Evolutionary conservation across 2,329 filamentous ascomycete genomes (phyloP).

Genomic region (Macroventuria anomochaeta): DNA sequence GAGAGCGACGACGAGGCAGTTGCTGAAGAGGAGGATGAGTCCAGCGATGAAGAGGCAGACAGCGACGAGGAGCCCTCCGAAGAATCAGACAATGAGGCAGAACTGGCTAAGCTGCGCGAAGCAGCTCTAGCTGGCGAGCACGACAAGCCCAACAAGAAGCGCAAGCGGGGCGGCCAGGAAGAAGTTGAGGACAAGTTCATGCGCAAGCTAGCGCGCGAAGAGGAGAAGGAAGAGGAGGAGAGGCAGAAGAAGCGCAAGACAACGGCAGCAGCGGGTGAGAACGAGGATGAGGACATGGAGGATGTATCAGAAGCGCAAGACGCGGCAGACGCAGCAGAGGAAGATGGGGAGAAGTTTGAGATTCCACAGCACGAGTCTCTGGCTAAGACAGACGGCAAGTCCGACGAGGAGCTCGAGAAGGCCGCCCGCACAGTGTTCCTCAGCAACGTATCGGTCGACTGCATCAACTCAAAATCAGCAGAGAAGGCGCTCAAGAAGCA

Average conservation of each 20-base stretch:
- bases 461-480: constrained; percentile 80
- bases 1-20: constrained; percentile 40
- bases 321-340: constrained; percentile 34
- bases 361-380: constrained; percentile 60
- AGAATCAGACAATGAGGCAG: constrained; percentile 31
- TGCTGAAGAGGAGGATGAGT: constrained; percentile 52
- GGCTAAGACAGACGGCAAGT: constrained; percentile 47
- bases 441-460: constrained; percentile 83
- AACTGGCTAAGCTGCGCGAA: constrained; percentile 36
- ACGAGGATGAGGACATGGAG: constrained; percentile 36
- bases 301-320: constrained; percentile 13
- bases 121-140: constrained; percentile 36
- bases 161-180: constrained; percentile 64
- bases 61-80: constrained; percentile 28
- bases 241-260: constrained; percentile 47
- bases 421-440: constrained; percentile 90
- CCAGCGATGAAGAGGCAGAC: constrained; percentile 38
- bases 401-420: constrained; percentile 74
- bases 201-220: constrained; percentile 63
- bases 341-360: constrained; percentile 60
- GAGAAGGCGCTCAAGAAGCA: constrained; percentile 80
- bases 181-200: constrained; percentile 75
- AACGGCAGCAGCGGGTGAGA: constrained; percentile 27
- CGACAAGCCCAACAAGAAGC: constrained; percentile 45
- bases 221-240: constrained; percentile 50